Evolutionary conservation across 139 green algal species (phyloP).

Genomic region (Chlorella sp.): DNA sequence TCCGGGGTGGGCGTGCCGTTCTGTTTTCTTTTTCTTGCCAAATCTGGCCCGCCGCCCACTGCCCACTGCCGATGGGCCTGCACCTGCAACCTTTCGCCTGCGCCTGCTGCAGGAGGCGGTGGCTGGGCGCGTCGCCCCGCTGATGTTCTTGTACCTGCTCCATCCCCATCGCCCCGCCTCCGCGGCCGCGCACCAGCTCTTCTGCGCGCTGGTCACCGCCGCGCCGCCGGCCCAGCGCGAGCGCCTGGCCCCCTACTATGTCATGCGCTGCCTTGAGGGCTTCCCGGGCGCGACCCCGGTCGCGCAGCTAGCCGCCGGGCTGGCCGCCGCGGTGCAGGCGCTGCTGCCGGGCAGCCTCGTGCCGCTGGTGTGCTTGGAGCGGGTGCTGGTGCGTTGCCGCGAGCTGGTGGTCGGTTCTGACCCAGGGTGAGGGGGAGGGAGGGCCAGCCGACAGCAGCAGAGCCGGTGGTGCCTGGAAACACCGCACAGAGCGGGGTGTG

Average conservation of each 20-base stretch:
- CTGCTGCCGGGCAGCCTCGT: conserved; percentile 37
- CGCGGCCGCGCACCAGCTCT: conserved; percentile 36
- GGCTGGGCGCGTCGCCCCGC: conserved; percentile 15
- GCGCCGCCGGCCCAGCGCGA: conserved; percentile 26
- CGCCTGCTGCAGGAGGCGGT: conserved; percentile 5
- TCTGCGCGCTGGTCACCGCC: conserved; percentile 34
- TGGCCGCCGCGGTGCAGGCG: conserved; percentile 23
- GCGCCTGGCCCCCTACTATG: conserved; percentile 34
- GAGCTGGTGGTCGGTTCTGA: conserved; percentile 11
- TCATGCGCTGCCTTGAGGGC: conserved; percentile 32
- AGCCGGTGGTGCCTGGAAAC: too few species aligned
- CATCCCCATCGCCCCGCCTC: conserved; percentile 28
- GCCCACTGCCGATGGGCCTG: too few species aligned
- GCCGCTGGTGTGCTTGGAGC: conserved; percentile 26
- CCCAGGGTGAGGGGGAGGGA: too few species aligned
- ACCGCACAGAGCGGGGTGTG: too few species aligned
- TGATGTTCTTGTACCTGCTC: conserved; percentile 42
- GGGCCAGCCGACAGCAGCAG: too few species aligned
- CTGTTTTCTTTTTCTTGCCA: too few species aligned
- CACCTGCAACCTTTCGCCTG: background rate
- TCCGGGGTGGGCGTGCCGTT: too few species aligned
- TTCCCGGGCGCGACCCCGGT: conserved; percentile 22
- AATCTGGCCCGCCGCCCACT: too few species aligned
- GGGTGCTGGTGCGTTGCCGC: conserved; percentile 15
- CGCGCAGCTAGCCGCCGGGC: conserved; percentile 8